Evolutionary conservation across 768 basidiomycete species (phyloP).

Genomic region (Lentinus tigrinus): DNA sequence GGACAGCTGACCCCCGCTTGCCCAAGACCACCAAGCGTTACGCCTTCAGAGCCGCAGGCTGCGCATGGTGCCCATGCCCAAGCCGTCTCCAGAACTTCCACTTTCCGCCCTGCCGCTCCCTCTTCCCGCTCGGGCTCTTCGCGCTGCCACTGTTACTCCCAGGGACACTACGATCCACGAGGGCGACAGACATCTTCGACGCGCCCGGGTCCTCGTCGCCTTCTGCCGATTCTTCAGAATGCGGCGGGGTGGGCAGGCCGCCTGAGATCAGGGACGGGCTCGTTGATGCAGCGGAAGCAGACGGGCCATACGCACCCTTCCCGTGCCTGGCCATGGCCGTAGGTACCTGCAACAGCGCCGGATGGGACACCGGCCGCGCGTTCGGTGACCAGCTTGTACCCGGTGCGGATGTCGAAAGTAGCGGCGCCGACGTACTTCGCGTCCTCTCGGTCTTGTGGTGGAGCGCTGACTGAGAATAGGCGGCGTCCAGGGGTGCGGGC

Average conservation of each 20-base stretch:
- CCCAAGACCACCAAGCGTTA: too few species aligned
- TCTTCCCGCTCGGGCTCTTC: neutral
- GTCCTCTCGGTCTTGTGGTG: neutral
- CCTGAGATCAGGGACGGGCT: neutral
- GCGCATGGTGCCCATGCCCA: slow-evolving; percentile 5
- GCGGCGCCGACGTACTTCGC: slow-evolving; percentile 7
- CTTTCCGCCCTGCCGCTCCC: neutral
- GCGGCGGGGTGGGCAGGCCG: slow-evolving; percentile 30
- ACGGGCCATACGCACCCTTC: neutral
- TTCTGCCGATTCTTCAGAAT: slow-evolving; percentile 27
- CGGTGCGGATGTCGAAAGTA: neutral
- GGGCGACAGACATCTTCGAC: neutral
- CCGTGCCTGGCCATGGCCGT: neutral
- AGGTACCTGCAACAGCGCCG: neutral
- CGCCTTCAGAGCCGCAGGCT: slow-evolving; percentile 4
- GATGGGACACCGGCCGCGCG: neutral
- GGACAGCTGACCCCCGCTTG: too few species aligned
- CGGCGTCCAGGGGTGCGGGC: neutral
- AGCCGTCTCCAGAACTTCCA: slow-evolving; percentile 16
- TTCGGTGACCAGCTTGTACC: neutral
- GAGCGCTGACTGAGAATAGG: neutral
- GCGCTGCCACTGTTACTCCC: neutral
- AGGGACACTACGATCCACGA: too few species aligned
- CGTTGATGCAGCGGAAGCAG: neutral
- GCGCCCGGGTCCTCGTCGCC: neutral